Percentiles rank a stretch among this genome's conserved stretches.
Conservation (phyloP, 2,329 filamentous ascomycete genomes). For the Parasarocladium wereldwijsianum region DNA sequence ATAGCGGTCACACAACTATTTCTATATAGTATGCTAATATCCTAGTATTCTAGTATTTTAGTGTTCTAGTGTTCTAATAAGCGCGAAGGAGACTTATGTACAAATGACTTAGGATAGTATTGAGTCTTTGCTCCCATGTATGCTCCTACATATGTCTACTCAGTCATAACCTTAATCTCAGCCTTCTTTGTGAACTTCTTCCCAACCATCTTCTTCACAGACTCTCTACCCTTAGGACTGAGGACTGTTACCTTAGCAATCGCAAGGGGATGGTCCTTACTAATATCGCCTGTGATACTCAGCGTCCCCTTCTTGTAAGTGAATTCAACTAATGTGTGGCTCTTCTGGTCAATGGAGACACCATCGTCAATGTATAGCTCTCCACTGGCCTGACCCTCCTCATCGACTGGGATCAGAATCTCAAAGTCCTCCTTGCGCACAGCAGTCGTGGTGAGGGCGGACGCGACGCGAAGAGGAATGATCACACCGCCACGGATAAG, state of each 20-base stretch:
- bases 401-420: conserved; percentile 51
- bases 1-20: too few relatives aligned
- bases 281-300: conserved; percentile 35
- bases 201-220: conserved; percentile 13
- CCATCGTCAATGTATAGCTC: conserved; percentile 69
- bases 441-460: conserved; percentile 48
- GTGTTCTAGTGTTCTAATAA: too few relatives aligned
- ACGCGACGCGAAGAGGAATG: conserved; percentile 40
- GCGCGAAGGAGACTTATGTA: too few relatives aligned
- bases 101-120: too few relatives aligned
- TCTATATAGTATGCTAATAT: too few relatives aligned
- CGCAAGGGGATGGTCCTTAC: conserved; percentile 26
- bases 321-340: conserved; percentile 40
- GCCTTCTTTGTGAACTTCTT: conserved; percentile 1
- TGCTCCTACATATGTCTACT: background rate
- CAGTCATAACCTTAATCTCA: background rate
- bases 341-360: conserved; percentile 43
- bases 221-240: background rate
- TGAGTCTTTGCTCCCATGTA: too few relatives aligned
- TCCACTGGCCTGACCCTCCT: conserved; percentile 48
- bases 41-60: too few relatives aligned
- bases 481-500: conserved; percentile 52
- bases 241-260: conserved; percentile 37
- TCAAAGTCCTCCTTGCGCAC: conserved; percentile 53
- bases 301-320: conserved; percentile 38